Evolutionary conservation across 495 filamentous ascomycete genomes (phyloP).

Genomic region (Aspergillus taichungensis): DNA sequence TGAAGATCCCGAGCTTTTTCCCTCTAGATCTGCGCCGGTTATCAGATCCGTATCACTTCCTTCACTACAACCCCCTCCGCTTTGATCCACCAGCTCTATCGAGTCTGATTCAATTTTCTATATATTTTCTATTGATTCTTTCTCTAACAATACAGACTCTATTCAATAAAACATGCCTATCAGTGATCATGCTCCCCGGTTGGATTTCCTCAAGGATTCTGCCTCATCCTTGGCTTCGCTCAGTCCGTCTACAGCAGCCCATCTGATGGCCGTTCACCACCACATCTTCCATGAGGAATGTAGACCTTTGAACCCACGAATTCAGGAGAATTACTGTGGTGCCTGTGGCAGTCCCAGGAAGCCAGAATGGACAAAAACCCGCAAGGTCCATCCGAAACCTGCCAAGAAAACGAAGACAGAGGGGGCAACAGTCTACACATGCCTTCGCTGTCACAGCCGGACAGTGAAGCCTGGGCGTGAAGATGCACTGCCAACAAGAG

Average conservation of each 20-base stretch:
- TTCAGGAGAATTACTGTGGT: conserved; percentile 36
- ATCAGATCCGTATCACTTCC: background rate
- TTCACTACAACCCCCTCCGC: background rate
- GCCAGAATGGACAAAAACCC: conserved; percentile 31
- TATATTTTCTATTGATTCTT: no score
- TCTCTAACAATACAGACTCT: no score
- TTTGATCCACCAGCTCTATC: background rate
- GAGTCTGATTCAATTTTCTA: no score
- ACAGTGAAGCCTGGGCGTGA: conserved; percentile 18
- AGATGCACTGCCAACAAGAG: background rate
- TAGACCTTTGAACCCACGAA: conserved; percentile 28
- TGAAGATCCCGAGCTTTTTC: background rate
- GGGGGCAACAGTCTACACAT: conserved; percentile 29
- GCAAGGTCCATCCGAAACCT: conserved; percentile 16
- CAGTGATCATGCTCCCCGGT: conserved; percentile 23
- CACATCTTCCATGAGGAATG: conserved; percentile 30
- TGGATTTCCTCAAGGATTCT: conserved; percentile 39
- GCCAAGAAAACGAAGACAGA: conserved; percentile 15
- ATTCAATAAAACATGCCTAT: conserved; percentile 19
- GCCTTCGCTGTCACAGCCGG: conserved; percentile 29
- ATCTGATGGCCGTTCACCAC: conserved; percentile 37
- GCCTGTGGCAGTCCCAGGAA: conserved; percentile 44
- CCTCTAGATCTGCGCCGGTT: background rate
- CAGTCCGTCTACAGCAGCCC: conserved; percentile 42
- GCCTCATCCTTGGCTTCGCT: conserved; percentile 28